Base-by-base conservation (phyloP, 495 filamentous ascomycete species). In the Aspergillus sclerotiicarbonarius region DNA sequence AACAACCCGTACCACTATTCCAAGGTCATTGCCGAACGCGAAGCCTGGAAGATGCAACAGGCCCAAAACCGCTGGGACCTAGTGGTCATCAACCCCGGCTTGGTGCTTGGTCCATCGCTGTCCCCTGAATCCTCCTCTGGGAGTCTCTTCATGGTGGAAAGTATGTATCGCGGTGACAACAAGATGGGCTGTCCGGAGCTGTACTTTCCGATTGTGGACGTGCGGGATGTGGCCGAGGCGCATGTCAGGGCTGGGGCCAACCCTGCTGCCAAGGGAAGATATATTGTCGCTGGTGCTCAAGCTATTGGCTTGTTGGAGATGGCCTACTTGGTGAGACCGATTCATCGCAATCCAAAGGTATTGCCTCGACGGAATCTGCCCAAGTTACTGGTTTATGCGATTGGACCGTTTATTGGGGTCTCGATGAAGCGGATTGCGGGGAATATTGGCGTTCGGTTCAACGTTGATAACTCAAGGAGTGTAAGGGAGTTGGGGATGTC, bases 1-100 rank as follows among this genome's bases (percentile, higher is more conserved):
- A 50, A 50, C 47, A 50, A 50, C 25, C 47, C 29, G 0, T 50
- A 50, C 47, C 29, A 16, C 15, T 50, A 50, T 25, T 50, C 47
- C 47, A 50, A 50, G 15, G 47, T 50, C 9, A 10, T 32, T 25
- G 47, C 47, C 25, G 47, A 50, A 18, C 47, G 47, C 47, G 47
- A 50, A 10, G 47, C 47, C 1, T 50, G 47, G 47, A 50, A 50
- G 25, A 21, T 50, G 13, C 3, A 31, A 21, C 0, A 32, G 4
- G 29, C 12, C 12, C 47, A 50, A 3, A 50, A 5, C 13, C 47
- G 47, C 2, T 50, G 25, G 47, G 25, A 32, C 47, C 47, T 50
- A 0, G 47, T 50, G 21, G 47, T 50, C 2, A 16, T 50, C 29
- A 50, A 50, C 47, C 47, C 47, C 6, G 47, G 47, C 0, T 13